These are phyloP conservation scores for Avena atlantica DNA, from an alignment of 176 grass and related monocot species.

Conservation along the genomic window DNA sequence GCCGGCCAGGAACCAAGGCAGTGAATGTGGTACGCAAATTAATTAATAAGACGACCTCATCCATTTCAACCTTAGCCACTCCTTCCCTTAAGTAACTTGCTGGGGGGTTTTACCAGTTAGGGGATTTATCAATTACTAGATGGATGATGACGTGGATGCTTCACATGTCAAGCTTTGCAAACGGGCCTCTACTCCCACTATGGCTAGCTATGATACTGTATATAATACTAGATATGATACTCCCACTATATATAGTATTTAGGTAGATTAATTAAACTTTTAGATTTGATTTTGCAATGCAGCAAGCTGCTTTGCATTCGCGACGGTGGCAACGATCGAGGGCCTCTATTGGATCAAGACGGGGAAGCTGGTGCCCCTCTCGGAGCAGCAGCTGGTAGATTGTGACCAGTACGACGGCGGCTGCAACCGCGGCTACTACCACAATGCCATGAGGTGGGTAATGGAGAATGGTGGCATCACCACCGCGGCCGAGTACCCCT, in stretches of 20 bases:
- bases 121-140: too few species aligned
- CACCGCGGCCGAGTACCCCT: slow-evolving; percentile 47
- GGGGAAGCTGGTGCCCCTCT: slow-evolving; percentile 35
- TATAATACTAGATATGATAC: too few species aligned
- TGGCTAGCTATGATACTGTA: too few species aligned
- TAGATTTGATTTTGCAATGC: background rate
- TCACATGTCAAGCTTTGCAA: too few species aligned
- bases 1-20: slow-evolving; percentile 37
- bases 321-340: slow-evolving; percentile 58
- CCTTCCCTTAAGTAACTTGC: background rate
- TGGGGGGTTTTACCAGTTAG: too few species aligned
- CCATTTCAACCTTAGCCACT: too few species aligned
- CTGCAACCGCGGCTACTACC: slow-evolving; percentile 42
- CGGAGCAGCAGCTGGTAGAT: slow-evolving; percentile 70
- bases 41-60: too few species aligned
- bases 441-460: slow-evolving; percentile 42
- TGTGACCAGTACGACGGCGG: slow-evolving; percentile 52
- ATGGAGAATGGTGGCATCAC: slow-evolving; percentile 53
- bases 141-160: too few species aligned
- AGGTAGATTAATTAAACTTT: too few species aligned
- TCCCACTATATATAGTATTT: too few species aligned
- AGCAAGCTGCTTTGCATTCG: slow-evolving; percentile 67
- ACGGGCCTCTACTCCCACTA: too few species aligned
- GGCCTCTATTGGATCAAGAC: slow-evolving; percentile 53
- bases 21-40: slow-evolving; percentile 8